These are phyloP conservation scores for Colletotrichum sp. DNA, from an alignment of 2,329 filamentous ascomycete genomes.

Conservation along the genomic window DNA sequence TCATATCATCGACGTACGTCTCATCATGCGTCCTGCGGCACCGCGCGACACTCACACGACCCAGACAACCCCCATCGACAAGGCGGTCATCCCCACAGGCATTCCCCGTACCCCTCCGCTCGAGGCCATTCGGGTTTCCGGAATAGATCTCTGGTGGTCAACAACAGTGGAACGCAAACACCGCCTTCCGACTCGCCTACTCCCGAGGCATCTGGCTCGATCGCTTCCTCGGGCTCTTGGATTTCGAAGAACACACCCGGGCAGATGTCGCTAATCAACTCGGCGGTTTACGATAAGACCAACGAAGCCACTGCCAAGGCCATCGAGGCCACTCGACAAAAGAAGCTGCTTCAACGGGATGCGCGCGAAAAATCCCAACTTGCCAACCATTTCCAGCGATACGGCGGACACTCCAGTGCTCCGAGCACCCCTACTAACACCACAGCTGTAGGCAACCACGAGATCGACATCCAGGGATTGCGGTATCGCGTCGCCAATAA, in stretches of 20 bases:
- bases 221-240: slow-evolving; percentile 56
- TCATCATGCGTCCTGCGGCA: background rate
- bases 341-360: slow-evolving; percentile 58
- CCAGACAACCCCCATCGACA: slow-evolving; percentile 37
- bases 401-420: slow-evolving; percentile 18
- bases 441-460: slow-evolving; percentile 49
- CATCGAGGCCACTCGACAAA: slow-evolving; percentile 70
- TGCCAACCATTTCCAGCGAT: slow-evolving; percentile 46
- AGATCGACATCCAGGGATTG: slow-evolving; percentile 73
- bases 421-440: slow-evolving; percentile 32
- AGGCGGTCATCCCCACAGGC: slow-evolving; percentile 25
- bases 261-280: slow-evolving; percentile 84
- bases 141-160: slow-evolving; percentile 68
- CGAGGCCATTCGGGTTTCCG: slow-evolving; percentile 22
- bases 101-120: slow-evolving; percentile 35
- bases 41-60: background rate
- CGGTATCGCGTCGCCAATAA: slow-evolving; percentile 75
- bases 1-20: slow-evolving; percentile 40
- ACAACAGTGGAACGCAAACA: slow-evolving; percentile 37
- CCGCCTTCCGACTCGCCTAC: slow-evolving; percentile 25
- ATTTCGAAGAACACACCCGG: slow-evolving; percentile 72
- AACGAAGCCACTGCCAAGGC: slow-evolving; percentile 70
- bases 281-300: slow-evolving; percentile 77
- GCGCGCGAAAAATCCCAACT: slow-evolving; percentile 65
- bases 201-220: slow-evolving; percentile 28